Percentiles rank a stretch among this genome's conserved stretches.
These are phyloP conservation scores for Clonostachys sp. DNA, from an alignment of 2,329 filamentous ascomycete species.

Conservation along the genomic window DNA sequence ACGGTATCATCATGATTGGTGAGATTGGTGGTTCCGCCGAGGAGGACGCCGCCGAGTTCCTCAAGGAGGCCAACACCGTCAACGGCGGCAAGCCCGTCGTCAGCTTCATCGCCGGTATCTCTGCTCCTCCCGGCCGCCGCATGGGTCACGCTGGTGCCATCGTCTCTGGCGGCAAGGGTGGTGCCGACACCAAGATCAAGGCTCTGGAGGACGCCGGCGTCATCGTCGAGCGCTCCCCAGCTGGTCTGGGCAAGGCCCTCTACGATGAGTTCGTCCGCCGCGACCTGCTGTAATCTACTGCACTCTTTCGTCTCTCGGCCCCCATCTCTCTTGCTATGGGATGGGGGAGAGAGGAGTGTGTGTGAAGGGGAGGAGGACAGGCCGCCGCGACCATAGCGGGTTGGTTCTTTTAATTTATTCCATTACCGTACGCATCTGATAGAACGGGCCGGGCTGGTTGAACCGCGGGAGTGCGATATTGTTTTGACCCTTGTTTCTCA, in stretches of 20 bases:
- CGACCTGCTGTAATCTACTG: constrained; percentile 73
- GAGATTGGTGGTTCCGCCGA: constrained; percentile 97
- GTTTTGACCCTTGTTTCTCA: too few relatives aligned
- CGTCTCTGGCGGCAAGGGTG: constrained; percentile 94
- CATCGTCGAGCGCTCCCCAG: constrained; percentile 92
- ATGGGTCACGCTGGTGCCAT: constrained; percentile 99
- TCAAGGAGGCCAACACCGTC: constrained; percentile 84
- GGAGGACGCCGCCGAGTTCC: constrained; percentile 96
- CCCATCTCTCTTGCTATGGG: constrained; percentile 1
- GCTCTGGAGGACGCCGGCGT: constrained; percentile 92
- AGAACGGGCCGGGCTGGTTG: constrained; percentile 12
- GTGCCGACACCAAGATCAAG: constrained; percentile 95
- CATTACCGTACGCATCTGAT: constrained; percentile 19
- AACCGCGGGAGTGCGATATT: not conserved
- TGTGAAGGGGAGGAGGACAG: not conserved
- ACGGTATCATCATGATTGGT: constrained; percentile 99
- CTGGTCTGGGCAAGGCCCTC: constrained; percentile 85
- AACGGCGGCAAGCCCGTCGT: constrained; percentile 89
- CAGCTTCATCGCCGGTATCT: constrained; percentile 98
- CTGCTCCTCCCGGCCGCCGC: constrained; percentile 87
- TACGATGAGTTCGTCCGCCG: constrained; percentile 94
- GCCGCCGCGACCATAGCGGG: not conserved
- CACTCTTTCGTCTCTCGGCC: constrained; percentile 4
- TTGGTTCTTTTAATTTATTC: constrained; percentile 1
- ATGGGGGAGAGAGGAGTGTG: not conserved